Evolutionary conservation across 106 monocot species (phyloP).

Genomic region (Narthecium ossifragum): DNA sequence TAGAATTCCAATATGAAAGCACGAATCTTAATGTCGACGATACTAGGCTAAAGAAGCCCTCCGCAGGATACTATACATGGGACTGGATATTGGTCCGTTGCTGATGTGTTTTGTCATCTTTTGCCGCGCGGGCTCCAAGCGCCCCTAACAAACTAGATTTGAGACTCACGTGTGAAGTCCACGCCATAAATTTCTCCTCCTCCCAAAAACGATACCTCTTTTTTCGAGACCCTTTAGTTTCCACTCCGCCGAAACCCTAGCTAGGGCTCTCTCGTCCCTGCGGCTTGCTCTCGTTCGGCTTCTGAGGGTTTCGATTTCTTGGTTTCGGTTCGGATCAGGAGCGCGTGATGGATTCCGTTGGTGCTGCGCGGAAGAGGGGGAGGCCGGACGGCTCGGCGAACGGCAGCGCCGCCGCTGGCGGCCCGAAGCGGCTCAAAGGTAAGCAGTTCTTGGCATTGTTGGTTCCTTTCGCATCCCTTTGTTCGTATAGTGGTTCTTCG

Average conservation of each 20-base stretch:
- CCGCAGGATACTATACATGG: no score
- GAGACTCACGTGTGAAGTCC: no score
- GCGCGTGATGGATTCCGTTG: conserved; percentile 8
- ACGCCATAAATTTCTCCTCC: background rate
- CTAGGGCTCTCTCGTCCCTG: conserved; percentile 37
- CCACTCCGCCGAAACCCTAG: conserved; percentile 7
- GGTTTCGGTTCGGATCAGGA: background rate
- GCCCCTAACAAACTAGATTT: no score
- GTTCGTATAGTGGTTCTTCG: background rate
- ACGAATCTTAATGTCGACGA: no score
- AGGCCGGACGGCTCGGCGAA: conserved; percentile 15
- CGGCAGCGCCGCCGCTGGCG: conserved; percentile 25
- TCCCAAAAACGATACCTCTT: background rate
- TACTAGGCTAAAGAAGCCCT: no score
- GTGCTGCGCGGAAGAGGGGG: conserved; percentile 25
- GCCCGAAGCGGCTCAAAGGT: conserved; percentile 42
- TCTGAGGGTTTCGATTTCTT: background rate
- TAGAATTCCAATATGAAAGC: no score
- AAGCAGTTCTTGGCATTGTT: background rate
- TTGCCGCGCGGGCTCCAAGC: no score
- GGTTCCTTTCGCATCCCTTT: background rate
- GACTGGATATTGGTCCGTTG: no score
- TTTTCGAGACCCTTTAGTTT: no score
- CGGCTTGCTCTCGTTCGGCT: background rate
- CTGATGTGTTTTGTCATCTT: no score